phyloP scores from a whole-genome alignment of 306 rosid species.

The Fragaria ananassa region DNA sequence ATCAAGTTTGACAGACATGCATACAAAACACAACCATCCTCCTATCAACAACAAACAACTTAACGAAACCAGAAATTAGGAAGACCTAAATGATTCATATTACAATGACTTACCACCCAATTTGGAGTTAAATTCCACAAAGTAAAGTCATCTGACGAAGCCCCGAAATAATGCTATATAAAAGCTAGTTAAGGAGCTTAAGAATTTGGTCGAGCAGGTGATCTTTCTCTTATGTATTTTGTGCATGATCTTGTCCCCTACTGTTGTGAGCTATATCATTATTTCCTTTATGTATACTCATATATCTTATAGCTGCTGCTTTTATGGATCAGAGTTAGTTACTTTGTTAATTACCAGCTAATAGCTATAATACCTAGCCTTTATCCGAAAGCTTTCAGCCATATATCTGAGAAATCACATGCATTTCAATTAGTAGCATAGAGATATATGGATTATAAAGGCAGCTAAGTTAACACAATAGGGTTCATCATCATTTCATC shows the following conservation, averaged over 20 bases:
- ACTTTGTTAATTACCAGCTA: not conserved
- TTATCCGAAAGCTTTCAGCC: not conserved
- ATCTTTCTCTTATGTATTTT: not conserved
- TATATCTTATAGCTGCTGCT: not conserved
- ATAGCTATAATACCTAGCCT: not conserved
- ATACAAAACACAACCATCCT: too few species aligned
- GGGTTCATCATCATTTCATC: not conserved
- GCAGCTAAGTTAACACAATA: not conserved
- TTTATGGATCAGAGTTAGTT: not conserved
- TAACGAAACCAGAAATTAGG: too few species aligned
- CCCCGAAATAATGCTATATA: not conserved
- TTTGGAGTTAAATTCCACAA: too few species aligned
- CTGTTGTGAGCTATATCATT: not conserved
- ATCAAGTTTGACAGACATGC: not conserved
- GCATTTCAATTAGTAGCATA: not conserved
- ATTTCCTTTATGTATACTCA: not conserved
- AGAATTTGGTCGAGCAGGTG: not conserved
- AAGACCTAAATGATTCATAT: too few species aligned
- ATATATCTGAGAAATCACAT: not conserved
- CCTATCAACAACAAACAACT: too few species aligned
- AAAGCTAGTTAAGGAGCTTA: not conserved
- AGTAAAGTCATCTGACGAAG: too few species aligned
- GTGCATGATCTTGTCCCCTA: not conserved
- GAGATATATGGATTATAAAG: not conserved
- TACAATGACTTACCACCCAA: too few species aligned